Evolutionary conservation across 495 filamentous ascomycete species (phyloP).

Genomic region (Glonium stellatum): DNA sequence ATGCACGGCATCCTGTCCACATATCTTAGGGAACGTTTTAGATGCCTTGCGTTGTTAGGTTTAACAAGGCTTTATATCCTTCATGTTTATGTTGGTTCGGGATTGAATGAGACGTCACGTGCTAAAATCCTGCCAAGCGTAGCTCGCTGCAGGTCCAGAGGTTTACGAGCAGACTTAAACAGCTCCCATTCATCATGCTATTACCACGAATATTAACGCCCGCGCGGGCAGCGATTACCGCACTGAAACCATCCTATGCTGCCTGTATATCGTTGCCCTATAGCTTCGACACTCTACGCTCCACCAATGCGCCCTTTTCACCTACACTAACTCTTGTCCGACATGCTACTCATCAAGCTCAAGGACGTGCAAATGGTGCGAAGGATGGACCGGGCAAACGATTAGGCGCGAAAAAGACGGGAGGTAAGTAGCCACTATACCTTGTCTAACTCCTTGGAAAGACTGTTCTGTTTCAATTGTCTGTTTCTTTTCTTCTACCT

Average conservation of each 20-base stretch:
- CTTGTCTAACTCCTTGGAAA: background rate
- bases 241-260: background rate
- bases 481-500: background rate
- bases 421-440: constrained; percentile 46
- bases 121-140: no score
- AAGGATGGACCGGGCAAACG: constrained; percentile 89
- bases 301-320: constrained; percentile 13
- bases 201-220: constrained; percentile 29
- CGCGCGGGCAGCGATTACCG: constrained; percentile 8
- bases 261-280: constrained; percentile 6
- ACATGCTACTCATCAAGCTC: constrained; percentile 76
- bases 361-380: constrained; percentile 76
- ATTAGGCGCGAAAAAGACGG: constrained; percentile 86
- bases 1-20: no score
- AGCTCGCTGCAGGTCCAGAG: no score
- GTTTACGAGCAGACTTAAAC: no score
- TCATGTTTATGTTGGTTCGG: no score
- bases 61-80: no score
- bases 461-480: background rate
- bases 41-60: no score
- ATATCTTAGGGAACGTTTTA: no score
- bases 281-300: constrained; percentile 21
- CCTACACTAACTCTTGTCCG: constrained; percentile 41
- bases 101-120: no score
- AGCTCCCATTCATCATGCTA: constrained; percentile 16